A percentile compares a stretch with the other conserved stretches of the same genome.
Conservation (phyloP, 192 early-diverging fungal genomes). For the Umbelopsis ramanniana region DNA sequence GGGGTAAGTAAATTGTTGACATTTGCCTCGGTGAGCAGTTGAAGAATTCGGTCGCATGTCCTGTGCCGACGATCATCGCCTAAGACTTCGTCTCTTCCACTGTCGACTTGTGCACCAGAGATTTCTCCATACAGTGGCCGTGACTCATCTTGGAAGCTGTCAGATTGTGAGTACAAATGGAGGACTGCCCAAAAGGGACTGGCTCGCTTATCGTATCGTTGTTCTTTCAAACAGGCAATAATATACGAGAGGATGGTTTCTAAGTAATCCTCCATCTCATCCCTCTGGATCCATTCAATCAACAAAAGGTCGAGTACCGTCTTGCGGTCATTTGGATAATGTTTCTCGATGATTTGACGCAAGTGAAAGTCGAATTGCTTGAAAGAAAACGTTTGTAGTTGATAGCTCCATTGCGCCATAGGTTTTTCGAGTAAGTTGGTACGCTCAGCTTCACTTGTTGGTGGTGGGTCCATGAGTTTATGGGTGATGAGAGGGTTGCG, state of each 20-base stretch:
- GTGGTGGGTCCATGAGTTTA: background rate
- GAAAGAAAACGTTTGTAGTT: slow-evolving; percentile 11
- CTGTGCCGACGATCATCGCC: background rate
- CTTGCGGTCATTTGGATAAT: slow-evolving; percentile 31
- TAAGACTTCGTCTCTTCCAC: background rate
- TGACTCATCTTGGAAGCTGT: background rate
- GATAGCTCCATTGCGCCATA: slow-evolving; percentile 22
- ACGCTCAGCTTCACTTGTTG: slow-evolving; percentile 18
- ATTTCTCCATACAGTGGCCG: slow-evolving; percentile 25
- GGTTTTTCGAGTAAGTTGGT: slow-evolving; percentile 2
- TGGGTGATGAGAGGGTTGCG: slow-evolving; percentile 19
- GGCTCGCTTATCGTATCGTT: slow-evolving; percentile 21
- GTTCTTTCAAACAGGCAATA: background rate
- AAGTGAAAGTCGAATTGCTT: slow-evolving; percentile 24
- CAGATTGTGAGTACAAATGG: slow-evolving; percentile 21
- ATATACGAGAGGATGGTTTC: slow-evolving; percentile 17
- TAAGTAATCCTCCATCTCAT: slow-evolving; percentile 17
- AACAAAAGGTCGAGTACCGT: slow-evolving; percentile 29
- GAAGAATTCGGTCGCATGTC: slow-evolving; percentile 21
- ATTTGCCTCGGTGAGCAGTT: slow-evolving; percentile 1
- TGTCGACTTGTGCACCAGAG: slow-evolving; percentile 27
- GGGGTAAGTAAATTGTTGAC: background rate
- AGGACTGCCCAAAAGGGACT: slow-evolving; percentile 33
- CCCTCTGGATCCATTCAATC: slow-evolving; percentile 24
- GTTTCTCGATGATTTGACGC: slow-evolving; percentile 14